A percentile compares a stretch with the other conserved stretches of the same genome.
Conservation (phyloP, 768 basidiomycete species). For the Cystofilobasidium macerans region DNA sequence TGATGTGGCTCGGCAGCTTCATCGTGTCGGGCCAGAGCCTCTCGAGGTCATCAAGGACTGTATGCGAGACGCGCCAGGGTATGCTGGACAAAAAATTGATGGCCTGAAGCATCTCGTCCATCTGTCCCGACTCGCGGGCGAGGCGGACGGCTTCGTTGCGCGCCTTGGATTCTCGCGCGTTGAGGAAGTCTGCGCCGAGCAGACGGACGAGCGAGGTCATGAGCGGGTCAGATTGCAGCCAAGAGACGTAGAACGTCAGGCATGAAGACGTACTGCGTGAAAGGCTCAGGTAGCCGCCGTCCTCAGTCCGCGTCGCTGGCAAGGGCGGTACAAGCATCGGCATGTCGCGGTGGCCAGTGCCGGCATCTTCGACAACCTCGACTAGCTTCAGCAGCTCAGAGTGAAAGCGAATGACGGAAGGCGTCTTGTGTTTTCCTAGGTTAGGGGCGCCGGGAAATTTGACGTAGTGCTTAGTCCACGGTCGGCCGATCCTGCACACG, state of each 20-base stretch:
- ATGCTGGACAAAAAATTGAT: conserved; percentile 82
- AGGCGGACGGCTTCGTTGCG: conserved; percentile 70
- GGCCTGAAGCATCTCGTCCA: conserved; percentile 76
- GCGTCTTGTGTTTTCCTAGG: no score
- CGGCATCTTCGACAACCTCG: background rate
- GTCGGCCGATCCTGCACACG: background rate
- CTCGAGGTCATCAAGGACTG: conserved; percentile 61
- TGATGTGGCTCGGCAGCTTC: background rate
- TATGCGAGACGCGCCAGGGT: conserved; percentile 77
- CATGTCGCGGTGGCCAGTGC: conserved; percentile 51
- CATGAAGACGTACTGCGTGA: conserved; percentile 56
- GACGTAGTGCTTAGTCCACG: background rate
- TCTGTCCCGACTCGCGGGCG: conserved; percentile 59
- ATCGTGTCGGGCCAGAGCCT: conserved; percentile 71
- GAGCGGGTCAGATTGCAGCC: conserved; percentile 14
- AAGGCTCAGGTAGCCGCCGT: conserved; percentile 45
- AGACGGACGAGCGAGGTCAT: background rate
- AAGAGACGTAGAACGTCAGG: conserved; percentile 45
- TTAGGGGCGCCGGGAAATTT: background rate
- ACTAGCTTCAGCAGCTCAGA: background rate
- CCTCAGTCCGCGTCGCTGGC: conserved; percentile 65
- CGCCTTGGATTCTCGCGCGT: conserved; percentile 62
- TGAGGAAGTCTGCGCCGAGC: background rate
- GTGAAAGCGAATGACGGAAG: background rate
- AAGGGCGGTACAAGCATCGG: conserved; percentile 90